Conservation (phyloP, 768 basidiomycete species). For the Amanita phalloides region DNA sequence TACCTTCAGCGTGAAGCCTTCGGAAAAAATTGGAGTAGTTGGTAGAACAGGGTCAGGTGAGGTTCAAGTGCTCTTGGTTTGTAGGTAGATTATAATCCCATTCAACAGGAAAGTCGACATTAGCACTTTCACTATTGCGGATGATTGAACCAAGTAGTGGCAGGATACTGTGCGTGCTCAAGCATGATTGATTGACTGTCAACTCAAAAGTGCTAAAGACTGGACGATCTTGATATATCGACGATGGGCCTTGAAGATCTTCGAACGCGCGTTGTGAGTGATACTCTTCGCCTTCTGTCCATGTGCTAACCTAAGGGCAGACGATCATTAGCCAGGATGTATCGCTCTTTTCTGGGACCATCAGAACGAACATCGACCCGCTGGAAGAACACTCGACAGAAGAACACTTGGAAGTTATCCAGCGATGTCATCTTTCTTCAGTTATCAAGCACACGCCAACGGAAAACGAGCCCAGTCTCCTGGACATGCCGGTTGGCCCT, state of each 20-base stretch:
- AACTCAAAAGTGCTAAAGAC: slow-evolving; percentile 19
- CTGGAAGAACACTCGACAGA: slow-evolving; percentile 43
- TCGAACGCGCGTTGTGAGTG: slow-evolving; percentile 44
- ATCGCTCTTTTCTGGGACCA: slow-evolving; percentile 61
- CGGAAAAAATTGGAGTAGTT: slow-evolving; percentile 64
- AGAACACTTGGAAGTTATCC: slow-evolving; percentile 57
- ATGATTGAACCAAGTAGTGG: slow-evolving; percentile 53
- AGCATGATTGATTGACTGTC: not conserved
- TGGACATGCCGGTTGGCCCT: slow-evolving; percentile 57
- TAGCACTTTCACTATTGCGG: slow-evolving; percentile 47
- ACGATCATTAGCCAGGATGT: slow-evolving; percentile 72
- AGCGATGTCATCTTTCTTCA: slow-evolving; percentile 48
- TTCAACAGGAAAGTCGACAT: slow-evolving; percentile 40
- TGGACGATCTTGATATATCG: slow-evolving; percentile 63
- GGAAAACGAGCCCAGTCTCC: slow-evolving; percentile 20
- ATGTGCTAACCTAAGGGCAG: slow-evolving; percentile 18
- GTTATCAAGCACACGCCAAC: slow-evolving; percentile 28
- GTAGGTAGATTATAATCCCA: not conserved
- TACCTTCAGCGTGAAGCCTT: slow-evolving; percentile 46
- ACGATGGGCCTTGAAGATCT: slow-evolving; percentile 61
- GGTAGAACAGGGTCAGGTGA: slow-evolving; percentile 60
- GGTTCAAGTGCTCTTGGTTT: slow-evolving; percentile 2
- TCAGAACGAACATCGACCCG: slow-evolving; percentile 66
- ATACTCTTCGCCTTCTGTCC: not conserved
- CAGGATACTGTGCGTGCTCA: slow-evolving; percentile 38